A percentile compares a stretch with the other conserved stretches of the same genome.
These are phyloP conservation scores for Phytophthora niederhauseri DNA, from an alignment of 352 stramenopile genomes.

Conservation along the genomic window DNA sequence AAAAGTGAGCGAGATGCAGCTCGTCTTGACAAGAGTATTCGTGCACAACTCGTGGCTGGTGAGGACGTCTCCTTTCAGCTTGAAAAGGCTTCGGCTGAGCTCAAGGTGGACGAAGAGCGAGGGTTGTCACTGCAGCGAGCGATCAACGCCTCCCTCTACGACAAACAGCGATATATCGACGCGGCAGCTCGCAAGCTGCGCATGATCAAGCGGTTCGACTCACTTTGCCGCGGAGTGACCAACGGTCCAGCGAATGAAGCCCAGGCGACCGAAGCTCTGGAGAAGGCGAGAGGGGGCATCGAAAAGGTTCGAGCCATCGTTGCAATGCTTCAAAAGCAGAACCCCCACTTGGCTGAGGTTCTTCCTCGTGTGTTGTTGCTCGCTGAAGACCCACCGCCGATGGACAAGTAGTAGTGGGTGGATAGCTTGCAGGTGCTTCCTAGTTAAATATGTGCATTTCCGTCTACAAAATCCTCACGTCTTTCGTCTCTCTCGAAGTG, in stretches of 20 bases:
- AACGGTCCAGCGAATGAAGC: constrained; percentile 49
- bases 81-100: constrained; percentile 73
- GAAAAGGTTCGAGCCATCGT: constrained; percentile 72
- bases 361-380: constrained; percentile 82
- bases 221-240: constrained; percentile 47
- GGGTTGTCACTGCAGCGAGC: constrained; percentile 65
- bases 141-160: constrained; percentile 91
- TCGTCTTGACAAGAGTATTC: constrained; percentile 72
- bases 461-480: constrained; percentile 1
- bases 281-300: constrained; percentile 52
- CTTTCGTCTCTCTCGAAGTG: constrained; percentile 29
- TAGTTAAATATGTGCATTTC: constrained; percentile 2
- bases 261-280: constrained; percentile 58
- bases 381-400: constrained; percentile 62
- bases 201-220: constrained; percentile 74
- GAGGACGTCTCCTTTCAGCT: constrained; percentile 81
- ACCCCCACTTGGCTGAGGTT: constrained; percentile 84
- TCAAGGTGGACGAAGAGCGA: constrained; percentile 83
- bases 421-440: neutral
- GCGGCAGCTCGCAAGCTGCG: constrained; percentile 71
- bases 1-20: constrained; percentile 70
- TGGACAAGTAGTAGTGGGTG: constrained; percentile 25
- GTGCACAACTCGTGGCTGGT: constrained; percentile 55
- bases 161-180: constrained; percentile 91
- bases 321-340: constrained; percentile 58